Evolutionary conservation across 2,329 filamentous ascomycete species (phyloP), one percentile per base, ranked within the genome.

Genomic region (Anthostomella pinea): DNA sequence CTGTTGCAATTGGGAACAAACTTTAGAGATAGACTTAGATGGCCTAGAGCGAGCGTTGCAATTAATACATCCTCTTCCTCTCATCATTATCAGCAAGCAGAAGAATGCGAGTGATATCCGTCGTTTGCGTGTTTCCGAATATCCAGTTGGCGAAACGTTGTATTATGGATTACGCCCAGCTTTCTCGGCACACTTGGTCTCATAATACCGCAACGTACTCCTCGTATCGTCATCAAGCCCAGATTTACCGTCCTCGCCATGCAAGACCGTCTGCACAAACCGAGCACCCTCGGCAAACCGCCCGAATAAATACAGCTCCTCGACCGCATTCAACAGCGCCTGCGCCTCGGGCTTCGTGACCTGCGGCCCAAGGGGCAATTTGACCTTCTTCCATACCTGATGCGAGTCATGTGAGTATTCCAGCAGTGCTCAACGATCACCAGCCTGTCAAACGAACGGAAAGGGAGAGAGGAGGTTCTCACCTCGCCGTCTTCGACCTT

Each of bases 401-500:
- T n/a, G 36, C 15, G 27, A 28, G 4, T 23, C n/a, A n/a, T 30
- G 27, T 17, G 15, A 14, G 10, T 30, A 14, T 27, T 27, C 7
- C 14, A 9, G 8, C 25, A 9, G 6, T 7, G 25, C 14, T 27
- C 16, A 24, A 10, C 17, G 21, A 33, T n/a, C 32, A 35, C 11
- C n/a, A n/a, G n/a, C n/a, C n/a, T n/a, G n/a, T n/a, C n/a, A n/a
- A n/a, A 22, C 11, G 23, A 25, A 25, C 5, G 10, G 30, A n/a
- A 13, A 16, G 18, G 10, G n/a, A 19, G 16, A 20, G 17, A 32
- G 20, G 18, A 22, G 32, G 22, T 21, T 53, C 64, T 44, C 52
- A 77, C 75, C 47, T 78, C 61, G 39, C 75, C 75, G 41, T 78
- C 74, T 50, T 79, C 73, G 23, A 76, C 51, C 46, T 74, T 77